Evolutionary conservation across 2,329 filamentous ascomycete genomes (phyloP).

Genomic region (Apiospora koreana): DNA sequence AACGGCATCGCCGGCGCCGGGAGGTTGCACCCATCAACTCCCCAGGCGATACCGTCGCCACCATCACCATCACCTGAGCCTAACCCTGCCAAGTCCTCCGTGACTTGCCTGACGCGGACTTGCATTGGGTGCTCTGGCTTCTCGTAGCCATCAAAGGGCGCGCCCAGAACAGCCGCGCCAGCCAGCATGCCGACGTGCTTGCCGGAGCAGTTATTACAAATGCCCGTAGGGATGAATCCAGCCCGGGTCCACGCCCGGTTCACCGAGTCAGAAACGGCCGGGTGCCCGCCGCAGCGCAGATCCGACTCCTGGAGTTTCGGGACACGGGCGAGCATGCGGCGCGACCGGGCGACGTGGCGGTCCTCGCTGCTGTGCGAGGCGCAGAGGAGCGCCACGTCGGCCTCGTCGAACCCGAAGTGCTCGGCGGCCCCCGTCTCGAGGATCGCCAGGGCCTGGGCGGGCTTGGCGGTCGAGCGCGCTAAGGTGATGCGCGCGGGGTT

Average conservation of each 20-base stretch:
- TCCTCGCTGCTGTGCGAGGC: conserved; percentile 48
- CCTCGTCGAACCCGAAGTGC: conserved; percentile 36
- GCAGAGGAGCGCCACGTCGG: conserved; percentile 47
- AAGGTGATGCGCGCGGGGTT: conserved; percentile 43
- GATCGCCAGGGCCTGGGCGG: conserved; percentile 45
- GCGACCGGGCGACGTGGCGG: conserved; percentile 38
- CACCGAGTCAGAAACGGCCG: conserved; percentile 34
- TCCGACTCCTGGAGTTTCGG: conserved; percentile 32
- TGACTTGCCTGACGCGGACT: conserved; percentile 34
- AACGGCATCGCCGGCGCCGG: conserved; percentile 45
- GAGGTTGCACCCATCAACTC: conserved; percentile 48
- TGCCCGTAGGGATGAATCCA: conserved; percentile 37
- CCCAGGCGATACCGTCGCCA: conserved; percentile 38
- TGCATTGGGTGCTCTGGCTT: conserved; percentile 39
- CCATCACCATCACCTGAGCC: not conserved
- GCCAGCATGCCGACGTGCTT: conserved; percentile 51
- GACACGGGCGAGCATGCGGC: conserved; percentile 38
- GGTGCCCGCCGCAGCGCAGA: conserved; percentile 45
- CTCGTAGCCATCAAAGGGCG: conserved; percentile 36
- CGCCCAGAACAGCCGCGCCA: conserved; percentile 39
- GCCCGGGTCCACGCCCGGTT: conserved; percentile 40
- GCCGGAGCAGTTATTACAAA: conserved; percentile 49
- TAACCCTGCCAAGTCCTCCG: conserved; percentile 38
- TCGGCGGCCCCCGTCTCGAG: conserved; percentile 42
- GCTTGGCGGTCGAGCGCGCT: conserved; percentile 47